These are phyloP conservation scores for Aspergillus transmontanensis DNA, from an alignment of 2,329 filamentous ascomycete species.

Conservation along the genomic window DNA sequence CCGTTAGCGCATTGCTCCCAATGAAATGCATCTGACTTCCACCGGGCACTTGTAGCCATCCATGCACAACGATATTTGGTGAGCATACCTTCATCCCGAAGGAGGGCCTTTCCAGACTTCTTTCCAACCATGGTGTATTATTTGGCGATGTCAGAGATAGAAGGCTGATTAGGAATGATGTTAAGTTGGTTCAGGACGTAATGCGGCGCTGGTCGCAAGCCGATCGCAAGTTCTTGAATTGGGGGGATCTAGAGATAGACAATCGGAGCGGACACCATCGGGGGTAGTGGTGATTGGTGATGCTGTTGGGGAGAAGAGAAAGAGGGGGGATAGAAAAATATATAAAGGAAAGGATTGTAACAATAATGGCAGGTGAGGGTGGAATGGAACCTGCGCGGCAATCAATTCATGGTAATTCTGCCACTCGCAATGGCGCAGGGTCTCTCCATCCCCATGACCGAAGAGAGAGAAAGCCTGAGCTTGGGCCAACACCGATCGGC, in stretches of 20 bases:
- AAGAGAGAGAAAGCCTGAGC: slow-evolving; percentile 16
- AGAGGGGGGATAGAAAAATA: background rate
- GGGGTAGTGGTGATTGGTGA: background rate
- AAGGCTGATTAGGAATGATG: slow-evolving; percentile 3
- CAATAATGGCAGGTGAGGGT: background rate
- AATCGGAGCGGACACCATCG: background rate
- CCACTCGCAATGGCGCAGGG: background rate
- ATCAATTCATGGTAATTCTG: slow-evolving; percentile 1
- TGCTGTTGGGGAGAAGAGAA: background rate
- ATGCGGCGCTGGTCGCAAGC: slow-evolving; percentile 5
- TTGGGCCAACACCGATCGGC: slow-evolving; percentile 30
- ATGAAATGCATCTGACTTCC: background rate
- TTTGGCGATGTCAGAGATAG: background rate
- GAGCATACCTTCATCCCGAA: slow-evolving; percentile 59
- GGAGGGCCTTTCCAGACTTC: slow-evolving; percentile 64
- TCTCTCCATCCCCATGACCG: slow-evolving; percentile 2
- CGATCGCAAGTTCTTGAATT: slow-evolving; percentile 2
- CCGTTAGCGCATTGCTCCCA: slow-evolving; percentile 12
- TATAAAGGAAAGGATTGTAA: background rate
- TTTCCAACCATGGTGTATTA: slow-evolving; percentile 62
- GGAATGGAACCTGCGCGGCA: background rate
- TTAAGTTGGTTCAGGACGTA: slow-evolving; percentile 5
- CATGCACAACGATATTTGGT: background rate
- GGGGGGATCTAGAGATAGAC: background rate
- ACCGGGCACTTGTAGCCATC: background rate